Conservation (phyloP, 2,329 filamentous ascomycete species). For the Alternaria sp. region DNA sequence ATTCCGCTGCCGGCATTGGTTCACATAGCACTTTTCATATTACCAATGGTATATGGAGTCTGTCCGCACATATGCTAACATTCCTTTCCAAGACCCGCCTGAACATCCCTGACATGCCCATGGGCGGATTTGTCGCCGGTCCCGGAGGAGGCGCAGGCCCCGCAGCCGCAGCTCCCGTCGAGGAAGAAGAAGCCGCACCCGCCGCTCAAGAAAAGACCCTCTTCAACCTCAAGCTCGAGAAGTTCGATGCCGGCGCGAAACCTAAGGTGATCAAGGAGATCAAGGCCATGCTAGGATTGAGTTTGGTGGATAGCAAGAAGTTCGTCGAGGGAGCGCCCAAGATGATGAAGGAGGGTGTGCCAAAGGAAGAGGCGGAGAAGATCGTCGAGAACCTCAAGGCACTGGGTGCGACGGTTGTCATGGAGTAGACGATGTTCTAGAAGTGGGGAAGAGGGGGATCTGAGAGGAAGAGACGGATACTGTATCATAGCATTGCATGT, state of each 20-base stretch:
- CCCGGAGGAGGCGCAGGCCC: conserved; percentile 62
- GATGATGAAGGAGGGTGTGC: conserved; percentile 97
- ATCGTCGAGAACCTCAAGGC: conserved; percentile 95
- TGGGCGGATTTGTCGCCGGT: conserved; percentile 83
- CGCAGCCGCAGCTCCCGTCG: conserved; percentile 68
- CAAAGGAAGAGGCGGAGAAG: conserved; percentile 99
- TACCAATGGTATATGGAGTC: background rate
- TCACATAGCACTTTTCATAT: too few relatives aligned
- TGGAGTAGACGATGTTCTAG: conserved; percentile 72
- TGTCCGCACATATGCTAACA: conserved; percentile 9
- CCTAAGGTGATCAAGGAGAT: conserved; percentile 99
- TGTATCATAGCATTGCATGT: conserved; percentile 50
- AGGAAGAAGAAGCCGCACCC: conserved; percentile 88
- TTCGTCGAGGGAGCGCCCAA: conserved; percentile 99
- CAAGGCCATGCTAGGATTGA: conserved; percentile 93
- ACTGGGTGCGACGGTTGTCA: conserved; percentile 83
- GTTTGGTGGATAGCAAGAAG: conserved; percentile 99
- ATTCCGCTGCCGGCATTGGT: too few relatives aligned
- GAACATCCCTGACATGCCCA: conserved; percentile 97
- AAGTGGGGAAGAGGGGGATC: conserved; percentile 1
- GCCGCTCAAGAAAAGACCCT: conserved; percentile 92
- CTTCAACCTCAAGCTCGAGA: conserved; percentile 93
- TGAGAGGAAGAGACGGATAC: conserved; percentile 20
- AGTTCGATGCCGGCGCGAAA: conserved; percentile 87
- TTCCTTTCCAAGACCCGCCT: conserved; percentile 74